These are phyloP conservation scores for Microbotryum saponariae DNA, from an alignment of 1,284 basidiomycete species.

Conservation along the genomic window DNA sequence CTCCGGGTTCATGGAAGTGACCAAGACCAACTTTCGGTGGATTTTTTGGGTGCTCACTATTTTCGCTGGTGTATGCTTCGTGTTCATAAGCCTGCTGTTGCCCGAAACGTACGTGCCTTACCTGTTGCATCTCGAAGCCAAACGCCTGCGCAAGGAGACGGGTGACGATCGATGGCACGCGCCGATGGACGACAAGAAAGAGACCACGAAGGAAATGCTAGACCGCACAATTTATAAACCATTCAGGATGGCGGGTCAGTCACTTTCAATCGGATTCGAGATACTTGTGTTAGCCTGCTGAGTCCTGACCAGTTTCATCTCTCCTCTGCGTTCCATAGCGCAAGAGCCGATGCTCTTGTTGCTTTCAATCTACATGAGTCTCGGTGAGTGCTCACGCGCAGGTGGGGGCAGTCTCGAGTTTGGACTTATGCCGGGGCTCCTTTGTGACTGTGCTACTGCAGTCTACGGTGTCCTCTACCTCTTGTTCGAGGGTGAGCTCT, in stretches of 20 bases:
- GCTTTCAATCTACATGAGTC: slow-evolving; percentile 45
- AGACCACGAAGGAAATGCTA: slow-evolving; percentile 36
- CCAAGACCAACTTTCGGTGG: slow-evolving; percentile 56
- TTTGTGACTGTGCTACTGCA: no score
- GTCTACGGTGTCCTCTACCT: slow-evolving; percentile 37
- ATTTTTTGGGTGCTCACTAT: slow-evolving; percentile 62
- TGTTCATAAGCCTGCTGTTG: slow-evolving; percentile 57
- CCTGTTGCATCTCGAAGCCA: slow-evolving; percentile 51
- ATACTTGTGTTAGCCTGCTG: no score
- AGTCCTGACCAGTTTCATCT: no score
- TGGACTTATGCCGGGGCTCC: no score
- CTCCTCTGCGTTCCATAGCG: slow-evolving; percentile 41
- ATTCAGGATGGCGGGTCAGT: slow-evolving; percentile 45
- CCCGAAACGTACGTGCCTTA: slow-evolving; percentile 44
- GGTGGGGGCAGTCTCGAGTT: no score
- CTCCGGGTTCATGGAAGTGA: slow-evolving; percentile 50
- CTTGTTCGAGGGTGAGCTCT: slow-evolving; percentile 34
- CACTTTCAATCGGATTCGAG: slow-evolving; percentile 21
- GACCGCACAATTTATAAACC: slow-evolving; percentile 52
- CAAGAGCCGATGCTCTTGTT: slow-evolving; percentile 70
- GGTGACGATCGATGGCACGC: slow-evolving; percentile 58
- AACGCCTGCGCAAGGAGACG: slow-evolving; percentile 51
- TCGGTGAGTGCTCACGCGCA: background rate
- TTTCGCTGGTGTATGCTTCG: slow-evolving; percentile 46
- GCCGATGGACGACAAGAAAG: slow-evolving; percentile 39